Conservation (phyloP, 1,284 basidiomycete species). For the Waitea zeae region DNA sequence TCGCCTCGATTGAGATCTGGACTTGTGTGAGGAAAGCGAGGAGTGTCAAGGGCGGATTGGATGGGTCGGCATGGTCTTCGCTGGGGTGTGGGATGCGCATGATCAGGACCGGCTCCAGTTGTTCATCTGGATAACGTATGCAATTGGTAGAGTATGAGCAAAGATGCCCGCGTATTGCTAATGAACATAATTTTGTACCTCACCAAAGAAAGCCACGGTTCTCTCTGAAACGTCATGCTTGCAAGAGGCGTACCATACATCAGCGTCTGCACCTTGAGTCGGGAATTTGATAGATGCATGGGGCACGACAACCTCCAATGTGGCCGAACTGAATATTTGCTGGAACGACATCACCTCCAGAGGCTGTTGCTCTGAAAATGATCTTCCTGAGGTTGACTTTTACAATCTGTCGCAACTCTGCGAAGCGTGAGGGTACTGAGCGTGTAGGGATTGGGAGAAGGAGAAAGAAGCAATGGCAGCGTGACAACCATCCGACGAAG, state of each 20-base stretch:
- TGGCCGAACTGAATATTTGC: constrained; percentile 42
- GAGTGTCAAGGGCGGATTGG: constrained; percentile 33
- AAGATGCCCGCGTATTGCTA: too few relatives aligned
- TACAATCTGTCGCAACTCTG: too few relatives aligned
- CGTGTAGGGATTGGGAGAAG: too few relatives aligned
- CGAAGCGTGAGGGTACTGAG: too few relatives aligned
- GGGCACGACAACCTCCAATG: constrained; percentile 49
- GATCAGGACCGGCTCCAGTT: constrained; percentile 49
- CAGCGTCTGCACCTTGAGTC: constrained; percentile 17
- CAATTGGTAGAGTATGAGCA: constrained; percentile 6
- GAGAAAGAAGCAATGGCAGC: too few relatives aligned
- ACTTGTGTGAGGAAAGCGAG: constrained; percentile 51
- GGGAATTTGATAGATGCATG: constrained; percentile 46
- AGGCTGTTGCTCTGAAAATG: too few relatives aligned
- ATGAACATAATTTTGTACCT: constrained; percentile 11
- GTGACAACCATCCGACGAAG: too few relatives aligned
- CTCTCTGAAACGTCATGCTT: constrained; percentile 22
- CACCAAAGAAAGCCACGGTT: constrained; percentile 61
- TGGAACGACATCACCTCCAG: constrained; percentile 35
- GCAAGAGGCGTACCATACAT: constrained; percentile 38
- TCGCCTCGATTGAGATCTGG: constrained; percentile 66
- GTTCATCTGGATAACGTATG: constrained; percentile 37
- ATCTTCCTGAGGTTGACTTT: too few relatives aligned
- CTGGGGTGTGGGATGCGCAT: constrained; percentile 29
- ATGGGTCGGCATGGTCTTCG: constrained; percentile 14